phyloP scores from a whole-genome alignment of 768 basidiomycete genomes.

The Stropharia rugosoannulata region DNA sequence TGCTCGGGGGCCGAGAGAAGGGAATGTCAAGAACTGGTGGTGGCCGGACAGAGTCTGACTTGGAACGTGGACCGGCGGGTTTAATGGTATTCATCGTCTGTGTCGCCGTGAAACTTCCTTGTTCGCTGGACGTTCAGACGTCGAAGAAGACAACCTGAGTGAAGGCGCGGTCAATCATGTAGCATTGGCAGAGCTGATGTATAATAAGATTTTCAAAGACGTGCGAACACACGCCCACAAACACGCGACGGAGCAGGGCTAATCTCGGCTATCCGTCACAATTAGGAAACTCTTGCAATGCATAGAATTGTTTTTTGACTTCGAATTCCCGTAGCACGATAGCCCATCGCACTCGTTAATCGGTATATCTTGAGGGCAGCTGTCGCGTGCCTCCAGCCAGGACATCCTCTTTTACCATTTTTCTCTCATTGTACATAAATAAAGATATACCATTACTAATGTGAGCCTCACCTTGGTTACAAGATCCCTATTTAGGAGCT shows the following conservation, averaged over 20 bases:
- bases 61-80: not conserved
- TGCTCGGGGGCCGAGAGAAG: not conserved
- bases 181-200: not conserved
- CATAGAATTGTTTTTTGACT: not conserved
- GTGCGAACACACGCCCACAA: not conserved
- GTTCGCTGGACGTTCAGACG: not conserved
- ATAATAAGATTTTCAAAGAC: not conserved
- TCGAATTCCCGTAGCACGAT: not conserved
- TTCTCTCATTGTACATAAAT: no score
- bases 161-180: not conserved
- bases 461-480: no score
- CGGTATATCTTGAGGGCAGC: no score
- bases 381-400: no score
- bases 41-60: not conserved
- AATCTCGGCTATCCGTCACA: not conserved
- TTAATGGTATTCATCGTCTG: not conserved
- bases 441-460: no score
- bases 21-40: not conserved
- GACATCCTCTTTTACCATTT: no score
- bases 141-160: not conserved
- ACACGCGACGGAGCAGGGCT: not conserved
- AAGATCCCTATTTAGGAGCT: no score
- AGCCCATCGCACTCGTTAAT: no score
- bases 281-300: not conserved
- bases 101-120: not conserved